Evolutionary conservation across 352 stramenopile genomes (phyloP).

Genomic region (Globisporangium paddicum): DNA sequence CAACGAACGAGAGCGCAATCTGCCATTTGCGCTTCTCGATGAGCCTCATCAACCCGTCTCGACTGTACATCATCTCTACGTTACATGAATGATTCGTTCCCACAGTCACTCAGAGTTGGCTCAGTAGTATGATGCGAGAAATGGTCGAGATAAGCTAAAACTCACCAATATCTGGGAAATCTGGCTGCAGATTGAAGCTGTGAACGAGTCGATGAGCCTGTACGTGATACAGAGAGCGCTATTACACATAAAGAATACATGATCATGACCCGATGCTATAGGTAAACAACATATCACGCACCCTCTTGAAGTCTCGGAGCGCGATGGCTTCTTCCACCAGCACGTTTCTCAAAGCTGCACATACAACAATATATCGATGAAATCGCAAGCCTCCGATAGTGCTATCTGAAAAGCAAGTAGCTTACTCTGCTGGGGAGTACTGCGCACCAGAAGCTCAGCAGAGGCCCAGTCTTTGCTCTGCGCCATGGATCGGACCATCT

Average conservation of each 20-base stretch:
- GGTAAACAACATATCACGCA: conserved; percentile 8
- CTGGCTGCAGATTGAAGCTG: conserved; percentile 39
- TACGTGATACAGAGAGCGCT: neutral
- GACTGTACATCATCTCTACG: conserved; percentile 53
- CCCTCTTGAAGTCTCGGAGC: conserved; percentile 54
- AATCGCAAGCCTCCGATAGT: neutral
- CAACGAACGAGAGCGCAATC: conserved; percentile 56
- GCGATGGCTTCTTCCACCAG: conserved; percentile 51
- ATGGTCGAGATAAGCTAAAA: neutral
- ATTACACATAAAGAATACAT: neutral
- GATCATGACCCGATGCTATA: neutral
- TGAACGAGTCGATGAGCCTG: conserved; percentile 58
- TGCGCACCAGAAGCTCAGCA: conserved; percentile 42
- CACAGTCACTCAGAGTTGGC: neutral
- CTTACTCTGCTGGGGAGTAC: neutral
- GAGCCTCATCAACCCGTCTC: conserved; percentile 48
- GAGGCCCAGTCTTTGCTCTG: conserved; percentile 56
- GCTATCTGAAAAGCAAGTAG: neutral
- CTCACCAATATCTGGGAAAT: conserved; percentile 54
- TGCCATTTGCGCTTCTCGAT: conserved; percentile 62
- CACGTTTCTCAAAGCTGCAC: conserved; percentile 27
- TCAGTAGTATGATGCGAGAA: no score
- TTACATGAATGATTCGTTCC: neutral
- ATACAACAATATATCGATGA: no score
- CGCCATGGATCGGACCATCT: conserved; percentile 33